A percentile compares a stretch with the other conserved stretches of the same genome.
Evolutionary conservation across 371 early-diverging fungal species (phyloP).

Genomic region (Mucor indicus): DNA sequence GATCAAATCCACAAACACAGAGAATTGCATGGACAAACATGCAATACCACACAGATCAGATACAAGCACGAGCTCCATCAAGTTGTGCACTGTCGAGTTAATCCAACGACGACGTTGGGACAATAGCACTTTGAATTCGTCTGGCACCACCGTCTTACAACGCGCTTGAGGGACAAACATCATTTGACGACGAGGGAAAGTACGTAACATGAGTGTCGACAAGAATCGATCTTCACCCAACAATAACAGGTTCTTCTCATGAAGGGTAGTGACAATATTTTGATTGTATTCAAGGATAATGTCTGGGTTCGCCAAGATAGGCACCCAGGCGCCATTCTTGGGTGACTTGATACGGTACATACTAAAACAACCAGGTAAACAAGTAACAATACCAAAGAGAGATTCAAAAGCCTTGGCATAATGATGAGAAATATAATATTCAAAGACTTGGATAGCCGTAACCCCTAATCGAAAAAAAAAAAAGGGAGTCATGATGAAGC

Average conservation of each 20-base stretch:
- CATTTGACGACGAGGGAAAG: constrained; percentile 89
- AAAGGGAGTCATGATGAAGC: background rate
- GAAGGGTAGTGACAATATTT: constrained; percentile 89
- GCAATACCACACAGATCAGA: constrained; percentile 96
- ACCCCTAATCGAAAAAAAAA: constrained; percentile 29
- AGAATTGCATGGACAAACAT: constrained; percentile 98
- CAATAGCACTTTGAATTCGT: constrained; percentile 83
- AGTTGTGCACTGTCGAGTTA: constrained; percentile 97
- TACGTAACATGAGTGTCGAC: constrained; percentile 91
- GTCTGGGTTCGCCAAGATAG: constrained; percentile 86
- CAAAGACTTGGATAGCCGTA: constrained; percentile 77
- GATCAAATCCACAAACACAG: constrained; percentile 93
- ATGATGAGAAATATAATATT: constrained; percentile 97
- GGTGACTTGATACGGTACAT: constrained; percentile 85
- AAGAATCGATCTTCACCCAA: constrained; percentile 97
- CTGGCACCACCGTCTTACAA: constrained; percentile 96
- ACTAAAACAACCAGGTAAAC: constrained; percentile 96
- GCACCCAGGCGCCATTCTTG: constrained; percentile 76
- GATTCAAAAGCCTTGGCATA: constrained; percentile 94
- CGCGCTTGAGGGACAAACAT: constrained; percentile 91
- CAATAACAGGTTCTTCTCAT: constrained; percentile 91
- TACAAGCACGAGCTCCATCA: constrained; percentile 92
- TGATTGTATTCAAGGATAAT: constrained; percentile 90
- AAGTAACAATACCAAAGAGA: constrained; percentile 96
- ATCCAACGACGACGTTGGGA: constrained; percentile 99